phyloP scores from a whole-genome alignment of 345 rosid genomes.

The Salix koriyanagi region DNA sequence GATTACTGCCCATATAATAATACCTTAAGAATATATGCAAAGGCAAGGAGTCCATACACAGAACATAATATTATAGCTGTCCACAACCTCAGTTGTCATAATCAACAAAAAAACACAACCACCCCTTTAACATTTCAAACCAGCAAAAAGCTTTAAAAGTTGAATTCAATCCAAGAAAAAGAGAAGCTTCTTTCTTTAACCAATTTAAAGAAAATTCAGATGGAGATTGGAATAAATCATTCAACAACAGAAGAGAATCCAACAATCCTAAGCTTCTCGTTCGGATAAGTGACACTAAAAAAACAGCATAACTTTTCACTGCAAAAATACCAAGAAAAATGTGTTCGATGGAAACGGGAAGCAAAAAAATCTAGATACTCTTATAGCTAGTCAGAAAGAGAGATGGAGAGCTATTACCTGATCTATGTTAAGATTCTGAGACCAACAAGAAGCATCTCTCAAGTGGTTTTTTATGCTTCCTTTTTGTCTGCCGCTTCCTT shows the following conservation, averaged over 20 bases:
- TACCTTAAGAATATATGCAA: conserved; percentile 30
- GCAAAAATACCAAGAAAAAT: not conserved
- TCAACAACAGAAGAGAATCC: too few relatives aligned
- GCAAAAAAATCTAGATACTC: not conserved
- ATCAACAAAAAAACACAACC: conserved; percentile 3
- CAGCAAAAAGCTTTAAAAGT: not conserved
- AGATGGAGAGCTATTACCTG: not conserved
- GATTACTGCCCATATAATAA: not conserved
- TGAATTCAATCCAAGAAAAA: not conserved
- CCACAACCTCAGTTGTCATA: conserved; percentile 10
- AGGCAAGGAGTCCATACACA: conserved; percentile 8
- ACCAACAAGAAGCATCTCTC: not conserved
- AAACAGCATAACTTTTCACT: too few relatives aligned
- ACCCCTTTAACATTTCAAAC: conserved; percentile 2
- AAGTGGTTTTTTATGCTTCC: not conserved
- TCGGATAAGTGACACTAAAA: too few relatives aligned
- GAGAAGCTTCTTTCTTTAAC: conserved; percentile 7
- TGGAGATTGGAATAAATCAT: not conserved
- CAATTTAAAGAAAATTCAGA: conserved; percentile 33
- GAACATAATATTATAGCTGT: conserved; percentile 9
- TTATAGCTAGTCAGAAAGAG: not conserved
- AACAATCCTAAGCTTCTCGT: too few relatives aligned
- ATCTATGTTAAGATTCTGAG: not conserved
- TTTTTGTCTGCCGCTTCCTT: not conserved
- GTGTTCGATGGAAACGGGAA: not conserved